A percentile compares a stretch with the other conserved stretches of the same genome.
Conservation (phyloP, 805 yeast species). For the Huiozyma sinensis region DNA sequence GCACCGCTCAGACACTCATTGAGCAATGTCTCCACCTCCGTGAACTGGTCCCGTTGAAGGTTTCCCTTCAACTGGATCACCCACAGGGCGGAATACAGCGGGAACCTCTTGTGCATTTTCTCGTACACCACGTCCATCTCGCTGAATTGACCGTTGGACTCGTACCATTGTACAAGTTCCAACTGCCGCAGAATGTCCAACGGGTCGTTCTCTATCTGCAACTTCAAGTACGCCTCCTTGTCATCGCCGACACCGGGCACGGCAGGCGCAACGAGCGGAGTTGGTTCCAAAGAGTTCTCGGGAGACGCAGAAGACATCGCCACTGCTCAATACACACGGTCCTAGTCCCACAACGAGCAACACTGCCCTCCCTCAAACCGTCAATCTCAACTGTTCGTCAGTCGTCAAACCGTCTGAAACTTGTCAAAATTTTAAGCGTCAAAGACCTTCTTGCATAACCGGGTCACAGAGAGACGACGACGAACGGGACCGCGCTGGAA, state of each 20-base stretch:
- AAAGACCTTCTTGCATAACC: no score
- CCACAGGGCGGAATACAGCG: conserved; percentile 67
- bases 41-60: conserved; percentile 52
- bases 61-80: conserved; percentile 56
- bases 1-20: conserved; percentile 45
- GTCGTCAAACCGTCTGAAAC: no score
- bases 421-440: no score
- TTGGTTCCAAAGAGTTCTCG: not conserved
- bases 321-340: no score
- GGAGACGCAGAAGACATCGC: not conserved
- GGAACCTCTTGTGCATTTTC: conserved; percentile 52
- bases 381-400: no score
- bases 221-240: not conserved
- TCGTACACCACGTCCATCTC: conserved; percentile 50
- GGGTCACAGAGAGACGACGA: no score
- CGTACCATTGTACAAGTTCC: conserved; percentile 38
- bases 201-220: conserved; percentile 28
- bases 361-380: no score
- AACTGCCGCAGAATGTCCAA: conserved; percentile 48
- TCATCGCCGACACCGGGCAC: not conserved
- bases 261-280: not conserved
- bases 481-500: no score
- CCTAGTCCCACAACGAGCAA: no score
- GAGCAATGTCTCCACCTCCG: conserved; percentile 55
- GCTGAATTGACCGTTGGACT: conserved; percentile 46